phyloP scores from a whole-genome alignment of 495 filamentous ascomycete genomes.

The Podospora australis region DNA sequence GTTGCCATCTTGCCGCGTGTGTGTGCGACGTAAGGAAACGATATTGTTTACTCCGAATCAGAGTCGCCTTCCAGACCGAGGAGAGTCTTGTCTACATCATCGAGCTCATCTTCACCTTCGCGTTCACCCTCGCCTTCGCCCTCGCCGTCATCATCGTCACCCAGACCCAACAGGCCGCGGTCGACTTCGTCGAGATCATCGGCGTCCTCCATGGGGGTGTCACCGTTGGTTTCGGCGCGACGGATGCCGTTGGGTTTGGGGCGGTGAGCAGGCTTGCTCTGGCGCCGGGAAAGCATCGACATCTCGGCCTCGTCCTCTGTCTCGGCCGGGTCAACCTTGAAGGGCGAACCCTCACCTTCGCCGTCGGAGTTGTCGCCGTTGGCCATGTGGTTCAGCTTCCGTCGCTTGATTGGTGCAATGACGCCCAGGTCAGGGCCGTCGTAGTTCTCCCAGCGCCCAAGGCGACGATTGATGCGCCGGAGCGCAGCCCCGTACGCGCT shows the following conservation, averaged over 20 bases:
- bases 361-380: slow-evolving; percentile 10
- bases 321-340: slow-evolving; percentile 21
- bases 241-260: slow-evolving; percentile 14
- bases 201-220: slow-evolving; percentile 37
- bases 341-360: slow-evolving; percentile 15
- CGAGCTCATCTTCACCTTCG: slow-evolving; percentile 44
- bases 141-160: slow-evolving; percentile 22
- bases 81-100: slow-evolving; percentile 47
- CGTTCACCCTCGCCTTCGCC: slow-evolving; percentile 30
- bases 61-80: slow-evolving; percentile 40
- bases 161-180: slow-evolving; percentile 24
- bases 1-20: no score
- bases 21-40: no score
- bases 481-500: slow-evolving; percentile 65
- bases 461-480: slow-evolving; percentile 58
- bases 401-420: slow-evolving; percentile 35
- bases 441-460: slow-evolving; percentile 66
- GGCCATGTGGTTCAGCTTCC: slow-evolving; percentile 22
- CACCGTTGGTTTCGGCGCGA: slow-evolving; percentile 24
- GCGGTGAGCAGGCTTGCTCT: slow-evolving; percentile 1
- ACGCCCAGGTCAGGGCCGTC: slow-evolving; percentile 42
- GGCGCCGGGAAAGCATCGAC: slow-evolving; percentile 12
- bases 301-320: slow-evolving; percentile 31
- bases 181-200: slow-evolving; percentile 49
- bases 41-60: slow-evolving; percentile 36